Percentiles rank a stretch among this genome's conserved stretches.
Evolutionary conservation across 2,329 filamentous ascomycete genomes (phyloP).

Genomic region (Cladosporium sp.): DNA sequence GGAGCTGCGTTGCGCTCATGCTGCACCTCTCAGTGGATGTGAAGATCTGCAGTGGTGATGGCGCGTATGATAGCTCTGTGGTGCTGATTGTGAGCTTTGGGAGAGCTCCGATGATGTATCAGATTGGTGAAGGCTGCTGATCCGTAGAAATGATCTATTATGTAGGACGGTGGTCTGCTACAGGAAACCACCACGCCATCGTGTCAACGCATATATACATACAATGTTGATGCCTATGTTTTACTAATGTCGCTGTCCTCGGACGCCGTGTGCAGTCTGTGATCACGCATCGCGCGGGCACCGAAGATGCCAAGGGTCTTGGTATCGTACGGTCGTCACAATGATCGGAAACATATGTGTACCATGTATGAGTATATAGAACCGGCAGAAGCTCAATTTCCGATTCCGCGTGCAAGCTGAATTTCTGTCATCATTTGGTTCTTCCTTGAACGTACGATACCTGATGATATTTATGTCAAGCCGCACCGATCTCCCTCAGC

Average conservation of each 20-base stretch:
- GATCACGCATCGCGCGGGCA: not conserved
- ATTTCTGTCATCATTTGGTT: not conserved
- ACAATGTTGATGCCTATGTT: not conserved
- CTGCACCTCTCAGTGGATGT: not conserved
- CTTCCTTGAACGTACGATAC: not conserved
- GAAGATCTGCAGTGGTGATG: not conserved
- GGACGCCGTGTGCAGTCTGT: not conserved
- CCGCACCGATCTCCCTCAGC: not conserved
- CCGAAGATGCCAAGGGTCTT: not conserved
- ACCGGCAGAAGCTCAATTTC: not conserved
- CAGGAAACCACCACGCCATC: not conserved
- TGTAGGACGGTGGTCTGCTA: not conserved
- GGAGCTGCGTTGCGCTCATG: not conserved
- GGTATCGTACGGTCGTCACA: slow-evolving; percentile 2
- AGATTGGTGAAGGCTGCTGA: not conserved
- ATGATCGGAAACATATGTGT: no score
- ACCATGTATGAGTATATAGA: not conserved
- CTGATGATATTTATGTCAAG: not conserved
- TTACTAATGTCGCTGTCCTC: not conserved
- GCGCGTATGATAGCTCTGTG: not conserved
- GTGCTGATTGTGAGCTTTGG: not conserved
- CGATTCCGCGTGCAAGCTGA: not conserved
- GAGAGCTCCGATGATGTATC: not conserved
- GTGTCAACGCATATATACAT: not conserved
- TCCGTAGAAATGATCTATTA: not conserved